Evolutionary conservation across 1,139 yeast species (phyloP).

Genomic region (Lodderomyces parapsilosis): DNA sequence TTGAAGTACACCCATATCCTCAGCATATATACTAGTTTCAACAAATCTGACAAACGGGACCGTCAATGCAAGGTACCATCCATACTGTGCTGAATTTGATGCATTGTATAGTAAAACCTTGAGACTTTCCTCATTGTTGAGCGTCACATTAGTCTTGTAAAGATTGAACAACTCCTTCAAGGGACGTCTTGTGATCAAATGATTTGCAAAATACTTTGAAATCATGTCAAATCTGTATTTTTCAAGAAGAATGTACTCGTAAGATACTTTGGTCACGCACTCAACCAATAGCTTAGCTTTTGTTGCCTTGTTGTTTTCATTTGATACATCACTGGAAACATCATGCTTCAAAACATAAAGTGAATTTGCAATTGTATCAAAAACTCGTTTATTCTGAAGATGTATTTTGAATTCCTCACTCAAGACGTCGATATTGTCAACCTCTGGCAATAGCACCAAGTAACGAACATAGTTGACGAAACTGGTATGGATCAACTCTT

Average conservation of each 20-base stretch:
- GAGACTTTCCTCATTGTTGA: slow-evolving; percentile 17
- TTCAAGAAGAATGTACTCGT: slow-evolving; percentile 42
- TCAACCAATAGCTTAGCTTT: slow-evolving; percentile 24
- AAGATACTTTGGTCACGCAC: slow-evolving; percentile 35
- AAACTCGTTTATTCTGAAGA: slow-evolving; percentile 28
- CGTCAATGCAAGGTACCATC: slow-evolving; percentile 40
- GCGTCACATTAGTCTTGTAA: slow-evolving; percentile 18
- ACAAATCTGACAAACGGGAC: slow-evolving; percentile 38
- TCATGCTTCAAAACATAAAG: slow-evolving; percentile 30
- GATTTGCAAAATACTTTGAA: slow-evolving; percentile 34
- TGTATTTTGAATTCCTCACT: slow-evolving; percentile 26
- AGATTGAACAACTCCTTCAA: slow-evolving; percentile 23
- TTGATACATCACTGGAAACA: slow-evolving; percentile 14
- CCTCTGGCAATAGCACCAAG: slow-evolving; percentile 31
- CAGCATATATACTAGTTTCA: slow-evolving; percentile 34
- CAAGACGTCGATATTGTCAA: slow-evolving; percentile 15
- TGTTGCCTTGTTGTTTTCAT: slow-evolving; percentile 12
- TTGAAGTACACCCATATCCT: slow-evolving; percentile 21
- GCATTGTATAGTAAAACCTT: slow-evolving; percentile 38
- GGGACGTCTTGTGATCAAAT: slow-evolving; percentile 27
- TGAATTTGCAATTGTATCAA: slow-evolving; percentile 25
- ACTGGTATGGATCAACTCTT: slow-evolving; percentile 40
- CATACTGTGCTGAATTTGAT: slow-evolving; percentile 34
- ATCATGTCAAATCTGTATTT: slow-evolving; percentile 41
- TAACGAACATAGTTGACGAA: slow-evolving; percentile 40